Base-by-base conservation (phyloP, 805 yeast species). In the Cyberlindnera mycetangii region DNA sequence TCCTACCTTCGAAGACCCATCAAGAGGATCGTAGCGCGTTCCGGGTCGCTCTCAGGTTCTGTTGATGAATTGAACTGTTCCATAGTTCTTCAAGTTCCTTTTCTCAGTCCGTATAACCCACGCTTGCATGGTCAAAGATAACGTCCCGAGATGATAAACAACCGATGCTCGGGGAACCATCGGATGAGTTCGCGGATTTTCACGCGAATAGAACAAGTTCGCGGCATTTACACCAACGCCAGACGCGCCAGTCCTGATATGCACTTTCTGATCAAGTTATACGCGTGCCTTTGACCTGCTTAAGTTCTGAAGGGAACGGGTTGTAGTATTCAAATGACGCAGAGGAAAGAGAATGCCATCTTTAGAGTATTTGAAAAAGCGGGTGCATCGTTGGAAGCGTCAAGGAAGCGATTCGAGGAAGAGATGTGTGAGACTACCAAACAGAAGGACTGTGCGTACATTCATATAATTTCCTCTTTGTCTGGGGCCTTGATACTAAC, bases 1-100 rank as follows among this genome's bases (percentile, higher is more conserved):
- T 62, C 75, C 42, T 53, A 72, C 76, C 79, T 65, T 58, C 96
- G 76, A 28, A 89, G 74, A 1, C 97, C 97, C 96, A 89, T 87
- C 44, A 89, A 66, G 21, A 89, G 72, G 37, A 89, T 81, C 31
- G 89, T 85, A n/a, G 95, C 95, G 10, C 61, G 44, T 60, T 80
- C 83, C 31, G 82, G 72, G 49, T 78, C 84, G 24, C 67, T 67
- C 4, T 71, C 65, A n/a, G 60, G 51, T 15, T 55, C 58, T 7
- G 37, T 43, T 11, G 44, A 27, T n/a, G 40, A 37, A 3, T 31
- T 40, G 12, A 42, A 43, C 22, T 45, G 52, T 16, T 45, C 49
- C 49, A 42, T 45, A 3, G 31, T 27, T 27, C 7, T n/a, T 8
- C 19, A 28, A 28, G n/a, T 7, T 30, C 9, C 18, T 5, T 4